Percentiles rank a stretch among this genome's conserved stretches.
Conservation (phyloP, 2,329 filamentous ascomycete genomes). For the Colletotrichum tamarilloi region DNA sequence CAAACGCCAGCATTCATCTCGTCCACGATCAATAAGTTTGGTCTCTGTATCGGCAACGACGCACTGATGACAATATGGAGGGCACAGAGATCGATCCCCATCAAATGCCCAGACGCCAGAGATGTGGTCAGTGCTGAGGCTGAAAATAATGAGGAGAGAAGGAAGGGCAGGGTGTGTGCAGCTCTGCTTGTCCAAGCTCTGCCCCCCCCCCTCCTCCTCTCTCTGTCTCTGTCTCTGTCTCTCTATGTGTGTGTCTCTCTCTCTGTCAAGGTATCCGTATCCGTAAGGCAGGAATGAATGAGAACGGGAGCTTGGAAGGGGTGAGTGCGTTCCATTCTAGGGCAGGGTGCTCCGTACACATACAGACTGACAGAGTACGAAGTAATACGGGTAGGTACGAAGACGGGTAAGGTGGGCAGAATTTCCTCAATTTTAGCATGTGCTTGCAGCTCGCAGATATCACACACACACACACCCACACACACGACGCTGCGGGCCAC, state of each 20-base stretch:
- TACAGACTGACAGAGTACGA: too few species aligned
- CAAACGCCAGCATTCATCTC: not conserved
- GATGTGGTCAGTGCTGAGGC: constrained; percentile 25
- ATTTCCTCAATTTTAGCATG: not conserved
- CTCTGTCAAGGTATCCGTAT: too few species aligned
- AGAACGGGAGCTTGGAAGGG: not conserved
- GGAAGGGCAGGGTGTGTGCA: not conserved
- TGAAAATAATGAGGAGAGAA: not conserved
- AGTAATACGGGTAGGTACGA: not conserved
- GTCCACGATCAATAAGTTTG: not conserved
- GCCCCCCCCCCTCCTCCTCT: too few species aligned
- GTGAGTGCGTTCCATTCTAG: not conserved
- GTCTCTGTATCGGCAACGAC: not conserved
- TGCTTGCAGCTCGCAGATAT: not conserved
- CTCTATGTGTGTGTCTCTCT: too few species aligned
- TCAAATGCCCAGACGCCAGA: not conserved
- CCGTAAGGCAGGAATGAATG: not conserved
- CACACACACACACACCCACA: not conserved
- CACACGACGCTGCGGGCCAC: not conserved
- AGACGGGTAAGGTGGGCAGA: not conserved
- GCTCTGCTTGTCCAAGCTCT: not conserved
- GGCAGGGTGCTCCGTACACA: not conserved
- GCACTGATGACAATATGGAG: not conserved
- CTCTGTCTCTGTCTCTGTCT: too few species aligned
- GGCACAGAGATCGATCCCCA: not conserved